Evolutionary conservation across 1,284 basidiomycete species (phyloP).

Genomic region (Ustilago esculenta): DNA sequence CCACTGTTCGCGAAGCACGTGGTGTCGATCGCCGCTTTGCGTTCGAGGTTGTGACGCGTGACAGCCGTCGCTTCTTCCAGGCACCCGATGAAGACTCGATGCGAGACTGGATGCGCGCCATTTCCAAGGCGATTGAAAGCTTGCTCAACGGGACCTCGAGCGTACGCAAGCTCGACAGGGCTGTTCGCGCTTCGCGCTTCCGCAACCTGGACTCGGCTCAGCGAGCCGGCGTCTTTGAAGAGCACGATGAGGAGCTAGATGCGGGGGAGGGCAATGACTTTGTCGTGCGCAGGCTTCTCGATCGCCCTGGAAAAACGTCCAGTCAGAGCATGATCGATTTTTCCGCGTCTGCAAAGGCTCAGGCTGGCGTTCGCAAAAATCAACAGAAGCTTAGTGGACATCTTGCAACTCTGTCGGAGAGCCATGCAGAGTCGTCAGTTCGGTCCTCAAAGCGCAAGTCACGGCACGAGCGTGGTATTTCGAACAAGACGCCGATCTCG

Average conservation of each 20-base stretch:
- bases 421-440: constrained; percentile 16
- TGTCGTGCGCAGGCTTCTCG: constrained; percentile 31
- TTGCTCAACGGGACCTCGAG: constrained; percentile 69
- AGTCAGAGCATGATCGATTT: constrained; percentile 60
- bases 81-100: constrained; percentile 69
- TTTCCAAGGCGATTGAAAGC: constrained; percentile 71
- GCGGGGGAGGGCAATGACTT: constrained; percentile 34
- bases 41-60: constrained; percentile 71
- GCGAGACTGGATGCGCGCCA: constrained; percentile 71
- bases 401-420: constrained; percentile 38
- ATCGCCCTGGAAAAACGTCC: constrained; percentile 22
- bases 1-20: constrained; percentile 60
- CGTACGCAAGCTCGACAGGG: constrained; percentile 58
- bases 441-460: constrained; percentile 20
- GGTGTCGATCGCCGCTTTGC: constrained; percentile 61
- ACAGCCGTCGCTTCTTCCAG: constrained; percentile 70
- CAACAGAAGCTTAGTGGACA: constrained; percentile 18
- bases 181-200: constrained; percentile 33
- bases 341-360: constrained; percentile 20
- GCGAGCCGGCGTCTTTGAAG: constrained; percentile 12
- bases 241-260: constrained; percentile 16
- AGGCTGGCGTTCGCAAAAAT: constrained; percentile 13
- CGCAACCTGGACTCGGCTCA: constrained; percentile 12
- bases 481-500: constrained; percentile 62
- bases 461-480: constrained; percentile 54